A percentile compares a stretch with the other conserved stretches of the same genome.
Evolutionary conservation across 2,329 filamentous ascomycete genomes (phyloP).

Genomic region (Scedosporium dehoogii): DNA sequence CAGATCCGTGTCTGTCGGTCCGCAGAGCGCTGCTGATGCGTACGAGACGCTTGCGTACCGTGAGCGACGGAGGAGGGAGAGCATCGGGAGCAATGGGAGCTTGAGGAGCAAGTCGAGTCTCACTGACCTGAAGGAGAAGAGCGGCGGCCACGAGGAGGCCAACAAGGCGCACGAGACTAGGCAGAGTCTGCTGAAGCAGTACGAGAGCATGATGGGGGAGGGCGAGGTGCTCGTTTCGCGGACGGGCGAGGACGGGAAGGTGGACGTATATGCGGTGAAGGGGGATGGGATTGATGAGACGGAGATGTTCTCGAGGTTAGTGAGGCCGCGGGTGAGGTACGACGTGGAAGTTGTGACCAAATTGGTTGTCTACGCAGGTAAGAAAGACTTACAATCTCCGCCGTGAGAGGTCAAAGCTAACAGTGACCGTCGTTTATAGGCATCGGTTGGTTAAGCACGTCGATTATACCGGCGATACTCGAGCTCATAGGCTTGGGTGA

Average conservation of each 20-base stretch:
- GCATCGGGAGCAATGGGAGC: slow-evolving; percentile 41
- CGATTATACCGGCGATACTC: slow-evolving; percentile 64
- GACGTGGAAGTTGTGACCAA: slow-evolving; percentile 99
- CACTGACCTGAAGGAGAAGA: neutral
- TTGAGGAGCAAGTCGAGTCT: slow-evolving; percentile 27
- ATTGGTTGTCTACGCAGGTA: slow-evolving; percentile 86
- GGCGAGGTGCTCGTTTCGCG: slow-evolving; percentile 36
- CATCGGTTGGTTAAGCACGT: slow-evolving; percentile 73
- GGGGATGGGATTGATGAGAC: slow-evolving; percentile 51
- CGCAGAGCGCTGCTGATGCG: slow-evolving; percentile 90
- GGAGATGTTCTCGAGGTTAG: slow-evolving; percentile 75
- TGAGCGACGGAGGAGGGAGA: slow-evolving; percentile 50
- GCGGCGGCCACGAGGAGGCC: neutral
- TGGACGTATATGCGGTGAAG: slow-evolving; percentile 19
- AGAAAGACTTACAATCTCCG: slow-evolving; percentile 19
- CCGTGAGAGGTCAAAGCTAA: slow-evolving; percentile 12
- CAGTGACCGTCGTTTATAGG: slow-evolving; percentile 37
- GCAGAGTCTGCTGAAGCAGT: slow-evolving; percentile 40
- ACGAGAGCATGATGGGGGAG: slow-evolving; percentile 65
- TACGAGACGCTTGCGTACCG: slow-evolving; percentile 92
- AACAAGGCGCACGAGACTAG: neutral
- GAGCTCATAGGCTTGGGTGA: slow-evolving; percentile 45
- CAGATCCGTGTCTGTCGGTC: slow-evolving; percentile 79
- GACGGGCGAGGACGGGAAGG: slow-evolving; percentile 11
- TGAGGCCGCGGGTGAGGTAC: slow-evolving; percentile 82